A percentile compares a stretch with the other conserved stretches of the same genome.
Conservation (phyloP, 2,329 filamentous ascomycete species). For the Elsinoe necatrix region DNA sequence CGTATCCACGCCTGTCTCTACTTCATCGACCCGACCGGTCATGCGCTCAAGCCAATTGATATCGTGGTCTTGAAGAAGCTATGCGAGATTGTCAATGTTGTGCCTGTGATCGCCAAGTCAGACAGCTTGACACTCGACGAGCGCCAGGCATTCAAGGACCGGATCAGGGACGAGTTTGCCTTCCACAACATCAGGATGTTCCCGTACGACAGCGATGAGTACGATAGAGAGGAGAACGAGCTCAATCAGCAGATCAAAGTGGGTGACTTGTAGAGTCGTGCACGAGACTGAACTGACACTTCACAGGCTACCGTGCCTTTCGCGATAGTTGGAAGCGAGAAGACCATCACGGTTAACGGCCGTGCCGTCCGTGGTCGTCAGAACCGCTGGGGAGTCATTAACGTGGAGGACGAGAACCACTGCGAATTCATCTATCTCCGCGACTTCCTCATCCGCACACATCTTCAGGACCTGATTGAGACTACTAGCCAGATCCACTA, state of each 20-base stretch:
- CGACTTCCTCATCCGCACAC: slow-evolving; percentile 96
- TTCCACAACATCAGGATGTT: slow-evolving; percentile 99
- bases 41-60: slow-evolving; percentile 98
- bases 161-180: slow-evolving; percentile 97
- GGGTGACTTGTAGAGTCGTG: slow-evolving; percentile 24
- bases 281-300: slow-evolving; percentile 14
- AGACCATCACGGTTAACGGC: slow-evolving; percentile 93
- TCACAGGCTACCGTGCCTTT: slow-evolving; percentile 83
- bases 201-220: slow-evolving; percentile 98
- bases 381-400: slow-evolving; percentile 99
- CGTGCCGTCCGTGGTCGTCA: slow-evolving; percentile 96
- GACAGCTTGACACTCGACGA: slow-evolving; percentile 95
- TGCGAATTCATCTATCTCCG: slow-evolving; percentile 98
- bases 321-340: slow-evolving; percentile 95
- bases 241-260: slow-evolving; percentile 97
- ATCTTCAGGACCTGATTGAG: slow-evolving; percentile 97
- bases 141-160: slow-evolving; percentile 90
- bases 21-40: slow-evolving; percentile 97
- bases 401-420: slow-evolving; percentile 98
- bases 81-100: slow-evolving; percentile 97
- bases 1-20: slow-evolving; percentile 99
- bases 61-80: slow-evolving; percentile 99
- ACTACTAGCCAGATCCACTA: slow-evolving; percentile 99
- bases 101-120: slow-evolving; percentile 97
- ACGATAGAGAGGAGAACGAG: slow-evolving; percentile 90